Evolutionary conservation across 2,329 filamentous ascomycete species (phyloP), one percentile per base, ranked within the genome.

Genomic region (Graphilbum fragrans): DNA sequence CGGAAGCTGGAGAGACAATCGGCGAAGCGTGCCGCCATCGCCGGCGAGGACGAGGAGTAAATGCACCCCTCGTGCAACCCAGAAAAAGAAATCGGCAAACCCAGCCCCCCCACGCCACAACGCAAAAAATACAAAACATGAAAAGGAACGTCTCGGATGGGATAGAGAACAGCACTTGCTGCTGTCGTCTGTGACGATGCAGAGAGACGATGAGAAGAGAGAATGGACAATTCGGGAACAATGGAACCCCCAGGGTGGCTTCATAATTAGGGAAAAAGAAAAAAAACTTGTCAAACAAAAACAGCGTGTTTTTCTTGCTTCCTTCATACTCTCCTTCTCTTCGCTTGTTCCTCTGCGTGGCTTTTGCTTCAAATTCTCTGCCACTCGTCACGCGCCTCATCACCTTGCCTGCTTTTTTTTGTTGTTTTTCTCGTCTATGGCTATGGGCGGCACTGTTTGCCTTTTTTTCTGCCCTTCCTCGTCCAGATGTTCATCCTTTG

Each of bases 1-100:
- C 83, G 92, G 77, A 92, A 92, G 82, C 71, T 81, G 70, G 86
- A 94, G 77, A 85, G 93, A 70, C 77, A 82, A 66, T 68, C 74
- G 64, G 81, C 83, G 67, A 98, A 98, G 90, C 80, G 87, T 67
- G 82, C 77, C 63, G 87, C 86, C 62, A 66, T 93, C 66, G 64
- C 82, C 60, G 86, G 74, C 64, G 86, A 87, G 61, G 76, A 61
- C 48, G 71, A 74, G 59, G 72, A 72, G 60, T 65, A 61, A 56
- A 63, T 62, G 59, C 67, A 63, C 35, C 35, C 17, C 21, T 31
- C 3, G 16, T 5, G 12, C 25, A 42, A 32, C 6, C 29, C 9
- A 14, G 16, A 32, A 32, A n/a, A 32, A 32, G 16, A 32, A 7
- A 32, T 12, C 10, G n/a, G 14, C 29, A 32, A 32, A 32, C 11